These are phyloP conservation scores for Juncus inflexus DNA, from an alignment of 176 grass and related monocot species.

Conservation along the genomic window DNA sequence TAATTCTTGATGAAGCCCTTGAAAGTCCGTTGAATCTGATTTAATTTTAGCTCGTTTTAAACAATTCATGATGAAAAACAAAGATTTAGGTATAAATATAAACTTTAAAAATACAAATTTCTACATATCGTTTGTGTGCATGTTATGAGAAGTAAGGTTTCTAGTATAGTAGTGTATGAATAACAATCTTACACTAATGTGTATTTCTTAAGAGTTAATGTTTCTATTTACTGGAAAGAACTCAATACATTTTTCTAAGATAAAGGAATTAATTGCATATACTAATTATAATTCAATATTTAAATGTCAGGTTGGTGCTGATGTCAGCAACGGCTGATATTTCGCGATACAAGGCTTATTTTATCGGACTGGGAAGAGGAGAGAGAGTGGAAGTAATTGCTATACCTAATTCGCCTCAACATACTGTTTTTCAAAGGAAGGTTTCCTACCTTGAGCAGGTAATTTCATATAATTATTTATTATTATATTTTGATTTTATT, in stretches of 20 bases:
- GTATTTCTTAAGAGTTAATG: not conserved
- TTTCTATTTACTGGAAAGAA: constrained; percentile 11
- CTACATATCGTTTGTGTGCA: too few relatives aligned
- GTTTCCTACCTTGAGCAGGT: constrained; percentile 92
- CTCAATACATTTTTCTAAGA: not conserved
- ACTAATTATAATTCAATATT: constrained; percentile 5
- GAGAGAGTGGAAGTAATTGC: constrained; percentile 97
- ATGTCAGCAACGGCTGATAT: constrained; percentile 98
- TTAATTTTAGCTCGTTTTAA: constrained; percentile 72
- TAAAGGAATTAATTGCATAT: constrained; percentile 8
- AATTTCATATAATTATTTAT: not conserved
- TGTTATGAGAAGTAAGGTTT: too few relatives aligned
- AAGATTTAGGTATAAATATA: constrained; percentile 49
- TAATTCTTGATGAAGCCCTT: constrained; percentile 95
- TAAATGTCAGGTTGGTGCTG: constrained; percentile 54
- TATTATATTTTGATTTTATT: not conserved
- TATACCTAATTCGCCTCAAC: constrained; percentile 59
- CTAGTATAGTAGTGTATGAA: too few relatives aligned
- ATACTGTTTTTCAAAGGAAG: constrained; percentile 63
- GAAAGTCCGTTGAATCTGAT: constrained; percentile 97
- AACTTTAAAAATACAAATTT: too few relatives aligned
- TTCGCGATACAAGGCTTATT: constrained; percentile 86
- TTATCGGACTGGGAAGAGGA: constrained; percentile 63
- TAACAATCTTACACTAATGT: too few relatives aligned
- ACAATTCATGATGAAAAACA: constrained; percentile 89